Percentiles rank a stretch among this genome's conserved stretches.
Conservation (phyloP, 306 rosid species). For the Gastrolobium bilobum region DNA sequence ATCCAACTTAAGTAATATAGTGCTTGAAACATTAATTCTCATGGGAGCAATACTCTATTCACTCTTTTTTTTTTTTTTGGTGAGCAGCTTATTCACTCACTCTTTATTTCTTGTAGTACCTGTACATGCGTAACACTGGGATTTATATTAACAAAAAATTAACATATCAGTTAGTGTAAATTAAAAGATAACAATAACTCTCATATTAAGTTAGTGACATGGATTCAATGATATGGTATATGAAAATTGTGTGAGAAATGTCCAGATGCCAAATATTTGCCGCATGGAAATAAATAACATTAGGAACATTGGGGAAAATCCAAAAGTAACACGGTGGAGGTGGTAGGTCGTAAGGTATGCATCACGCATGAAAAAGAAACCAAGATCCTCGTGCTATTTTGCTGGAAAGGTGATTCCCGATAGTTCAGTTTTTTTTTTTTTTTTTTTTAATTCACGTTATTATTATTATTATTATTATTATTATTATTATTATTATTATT, state of each 20-base stretch:
- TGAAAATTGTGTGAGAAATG: not conserved
- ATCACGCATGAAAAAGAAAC: not conserved
- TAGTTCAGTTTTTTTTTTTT: not conserved
- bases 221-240: not conserved
- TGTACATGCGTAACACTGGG: too few relatives aligned
- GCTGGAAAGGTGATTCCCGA: not conserved
- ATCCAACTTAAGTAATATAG: too few relatives aligned
- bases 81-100: too few relatives aligned
- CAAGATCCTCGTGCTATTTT: not conserved
- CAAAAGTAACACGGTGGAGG: not conserved
- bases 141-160: too few relatives aligned
- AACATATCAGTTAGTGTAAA: too few relatives aligned
- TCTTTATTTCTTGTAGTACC: too few relatives aligned
- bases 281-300: not conserved
- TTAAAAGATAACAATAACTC: too few relatives aligned
- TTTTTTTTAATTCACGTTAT: not conserved
- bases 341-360: not conserved
- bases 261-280: not conserved
- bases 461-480: too few relatives aligned
- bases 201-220: not conserved
- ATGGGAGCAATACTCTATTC: too few relatives aligned
- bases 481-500: too few relatives aligned
- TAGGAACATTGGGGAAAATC: conserved; percentile 5
- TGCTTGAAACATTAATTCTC: too few relatives aligned
- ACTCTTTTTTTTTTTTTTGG: too few relatives aligned